Conservation (phyloP, 2,329 filamentous ascomycete species). For the Cladosporium sp. region DNA sequence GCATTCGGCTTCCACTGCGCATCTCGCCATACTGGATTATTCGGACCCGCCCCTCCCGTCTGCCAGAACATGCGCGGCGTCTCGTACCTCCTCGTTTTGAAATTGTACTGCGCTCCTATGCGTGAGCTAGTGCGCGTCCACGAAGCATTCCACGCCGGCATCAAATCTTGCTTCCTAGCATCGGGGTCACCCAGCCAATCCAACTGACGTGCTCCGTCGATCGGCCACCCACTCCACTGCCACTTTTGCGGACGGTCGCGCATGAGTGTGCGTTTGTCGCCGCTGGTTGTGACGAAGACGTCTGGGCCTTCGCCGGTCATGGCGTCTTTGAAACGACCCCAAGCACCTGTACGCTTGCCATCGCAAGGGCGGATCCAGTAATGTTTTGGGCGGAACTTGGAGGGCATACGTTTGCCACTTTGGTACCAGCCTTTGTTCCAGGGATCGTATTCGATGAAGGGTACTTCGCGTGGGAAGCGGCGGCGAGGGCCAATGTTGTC, state of each 20-base stretch:
- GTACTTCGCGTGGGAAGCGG: conserved; percentile 30
- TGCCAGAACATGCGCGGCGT: conserved; percentile 4
- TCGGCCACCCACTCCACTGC: conserved; percentile 40
- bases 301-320: conserved; percentile 46
- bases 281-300: conserved; percentile 45
- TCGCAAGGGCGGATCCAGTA: conserved; percentile 49
- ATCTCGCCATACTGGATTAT: conserved; percentile 32
- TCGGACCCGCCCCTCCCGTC: neutral
- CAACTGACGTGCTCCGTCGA: conserved; percentile 26
- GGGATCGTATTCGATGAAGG: conserved; percentile 28
- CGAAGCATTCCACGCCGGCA: conserved; percentile 22
- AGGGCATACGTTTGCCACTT: conserved; percentile 24
- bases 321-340: conserved; percentile 46
- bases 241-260: conserved; percentile 39
- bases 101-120: conserved; percentile 31
- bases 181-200: conserved; percentile 19
- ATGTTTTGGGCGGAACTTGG: conserved; percentile 38
- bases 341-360: conserved; percentile 38
- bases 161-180: conserved; percentile 42
- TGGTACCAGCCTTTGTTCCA: conserved; percentile 27
- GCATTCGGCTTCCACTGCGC: conserved; percentile 29
- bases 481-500: conserved; percentile 27
- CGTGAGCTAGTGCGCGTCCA: conserved; percentile 25
- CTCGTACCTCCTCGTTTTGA: conserved; percentile 31
- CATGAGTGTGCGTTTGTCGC: conserved; percentile 40